Evolutionary conservation across 352 stramenopile species (phyloP).

Genomic region (Pythium graminicola): DNA sequence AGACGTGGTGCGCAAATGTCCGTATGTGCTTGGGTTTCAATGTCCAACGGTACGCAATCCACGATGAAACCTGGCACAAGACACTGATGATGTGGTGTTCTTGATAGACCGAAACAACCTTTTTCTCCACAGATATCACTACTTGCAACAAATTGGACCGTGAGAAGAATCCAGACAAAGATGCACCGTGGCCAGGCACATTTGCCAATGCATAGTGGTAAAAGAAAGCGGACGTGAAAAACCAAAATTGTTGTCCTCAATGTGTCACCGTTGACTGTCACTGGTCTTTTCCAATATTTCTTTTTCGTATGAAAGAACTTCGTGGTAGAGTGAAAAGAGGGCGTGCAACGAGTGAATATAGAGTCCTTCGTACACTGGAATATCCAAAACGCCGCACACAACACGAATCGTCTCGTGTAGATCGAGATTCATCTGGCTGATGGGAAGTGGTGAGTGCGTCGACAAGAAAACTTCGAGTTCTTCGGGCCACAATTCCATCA

Average conservation of each 20-base stretch:
- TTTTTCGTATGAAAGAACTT: constrained; percentile 60
- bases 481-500: constrained; percentile 91
- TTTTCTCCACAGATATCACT: constrained; percentile 63
- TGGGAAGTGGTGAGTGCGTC: constrained; percentile 10
- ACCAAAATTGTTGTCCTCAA: constrained; percentile 6
- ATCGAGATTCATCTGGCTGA: constrained; percentile 71
- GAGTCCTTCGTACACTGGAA: constrained; percentile 82
- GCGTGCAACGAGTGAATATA: constrained; percentile 88
- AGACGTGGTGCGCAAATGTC: constrained; percentile 80
- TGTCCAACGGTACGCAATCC: constrained; percentile 47
- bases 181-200: constrained; percentile 61
- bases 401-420: constrained; percentile 81
- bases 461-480: constrained; percentile 71
- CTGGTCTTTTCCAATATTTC: constrained; percentile 15
- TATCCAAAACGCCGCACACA: constrained; percentile 88
- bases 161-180: constrained; percentile 54
- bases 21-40: constrained; percentile 81
- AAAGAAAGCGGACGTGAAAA: background rate
- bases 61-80: background rate
- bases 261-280: background rate
- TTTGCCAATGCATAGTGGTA: constrained; percentile 48
- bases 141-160: constrained; percentile 78
- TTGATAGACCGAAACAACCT: constrained; percentile 56
- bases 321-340: constrained; percentile 87
- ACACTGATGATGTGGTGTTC: constrained; percentile 1